phyloP scores from a whole-genome alignment of 768 basidiomycete species.

The Scleroderma bovista region DNA sequence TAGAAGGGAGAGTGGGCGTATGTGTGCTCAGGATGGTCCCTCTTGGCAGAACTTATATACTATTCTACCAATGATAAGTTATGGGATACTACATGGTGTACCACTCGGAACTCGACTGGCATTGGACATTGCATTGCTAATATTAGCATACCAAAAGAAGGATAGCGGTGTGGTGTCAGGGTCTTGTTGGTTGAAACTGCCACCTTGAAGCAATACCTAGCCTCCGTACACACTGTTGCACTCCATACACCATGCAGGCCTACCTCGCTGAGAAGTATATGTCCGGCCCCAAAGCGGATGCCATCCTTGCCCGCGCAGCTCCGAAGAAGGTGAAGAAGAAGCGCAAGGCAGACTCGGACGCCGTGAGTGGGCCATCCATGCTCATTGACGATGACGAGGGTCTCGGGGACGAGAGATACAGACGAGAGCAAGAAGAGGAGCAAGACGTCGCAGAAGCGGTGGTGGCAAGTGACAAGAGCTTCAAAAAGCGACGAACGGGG shows the following conservation, averaged over 20 bases:
- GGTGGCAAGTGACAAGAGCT: slow-evolving; percentile 67
- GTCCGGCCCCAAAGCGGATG: slow-evolving; percentile 95
- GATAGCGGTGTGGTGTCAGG: no score
- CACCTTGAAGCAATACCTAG: no score
- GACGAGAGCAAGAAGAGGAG: slow-evolving; percentile 52
- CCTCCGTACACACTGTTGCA: background rate
- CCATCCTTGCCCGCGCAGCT: slow-evolving; percentile 68
- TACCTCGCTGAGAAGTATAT: slow-evolving; percentile 93
- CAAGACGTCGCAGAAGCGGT: slow-evolving; percentile 53
- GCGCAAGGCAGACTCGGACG: slow-evolving; percentile 42
- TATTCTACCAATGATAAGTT: no score
- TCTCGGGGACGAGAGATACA: slow-evolving; percentile 49
- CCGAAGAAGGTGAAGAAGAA: slow-evolving; percentile 71
- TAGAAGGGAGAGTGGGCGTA: no score
- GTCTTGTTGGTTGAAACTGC: no score
- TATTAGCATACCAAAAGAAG: no score
- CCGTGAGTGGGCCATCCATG: slow-evolving; percentile 23
- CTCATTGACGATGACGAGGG: slow-evolving; percentile 68
- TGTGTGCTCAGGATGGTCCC: no score
- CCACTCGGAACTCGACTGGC: no score
- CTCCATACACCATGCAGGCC: slow-evolving; percentile 48
- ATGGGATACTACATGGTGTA: no score
- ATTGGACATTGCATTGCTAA: no score
- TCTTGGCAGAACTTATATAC: no score
- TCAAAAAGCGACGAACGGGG: slow-evolving; percentile 66